Conservation (phyloP, 2,329 filamentous ascomycete species). For the Sporothrix brunneoviolacea region DNA sequence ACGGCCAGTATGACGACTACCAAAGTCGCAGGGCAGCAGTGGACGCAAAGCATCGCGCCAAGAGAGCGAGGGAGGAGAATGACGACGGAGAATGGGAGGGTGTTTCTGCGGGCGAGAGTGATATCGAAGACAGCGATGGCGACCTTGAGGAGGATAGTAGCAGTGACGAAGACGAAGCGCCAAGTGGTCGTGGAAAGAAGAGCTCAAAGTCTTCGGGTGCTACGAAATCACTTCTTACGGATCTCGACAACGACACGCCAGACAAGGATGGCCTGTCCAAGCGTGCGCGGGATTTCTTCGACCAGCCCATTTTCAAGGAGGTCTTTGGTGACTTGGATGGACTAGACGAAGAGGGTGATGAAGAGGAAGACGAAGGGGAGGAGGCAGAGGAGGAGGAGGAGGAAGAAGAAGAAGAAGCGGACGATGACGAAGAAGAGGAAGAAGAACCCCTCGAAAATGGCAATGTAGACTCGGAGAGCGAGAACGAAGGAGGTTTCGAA, state of each 20-base stretch:
- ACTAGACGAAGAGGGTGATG: conserved; percentile 27
- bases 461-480: conserved; percentile 24
- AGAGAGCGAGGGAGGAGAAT: conserved; percentile 74
- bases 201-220: too few relatives aligned
- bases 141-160: conserved; percentile 56
- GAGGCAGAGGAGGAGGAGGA: conserved; percentile 13
- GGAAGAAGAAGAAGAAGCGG: conserved; percentile 7
- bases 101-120: conserved; percentile 56
- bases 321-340: conserved; percentile 62
- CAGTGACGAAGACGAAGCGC: conserved; percentile 53
- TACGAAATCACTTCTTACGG: conserved; percentile 48
- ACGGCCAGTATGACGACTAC: conserved; percentile 81
- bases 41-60: conserved; percentile 85
- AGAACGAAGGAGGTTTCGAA: conserved; percentile 44
- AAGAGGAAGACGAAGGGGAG: conserved; percentile 39
- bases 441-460: background rate
- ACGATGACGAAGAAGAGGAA: conserved; percentile 3
- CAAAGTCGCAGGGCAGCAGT: conserved; percentile 69
- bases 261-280: conserved; percentile 64
- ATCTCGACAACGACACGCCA: conserved; percentile 49
- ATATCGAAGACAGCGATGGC: conserved; percentile 44
- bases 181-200: conserved; percentile 27
- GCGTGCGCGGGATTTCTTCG: conserved; percentile 82
- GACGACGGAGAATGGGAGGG: conserved; percentile 91
- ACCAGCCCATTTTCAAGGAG: conserved; percentile 87